Conservation (phyloP, 192 early-diverging fungal species). For the Radiomyces spectabilis region DNA sequence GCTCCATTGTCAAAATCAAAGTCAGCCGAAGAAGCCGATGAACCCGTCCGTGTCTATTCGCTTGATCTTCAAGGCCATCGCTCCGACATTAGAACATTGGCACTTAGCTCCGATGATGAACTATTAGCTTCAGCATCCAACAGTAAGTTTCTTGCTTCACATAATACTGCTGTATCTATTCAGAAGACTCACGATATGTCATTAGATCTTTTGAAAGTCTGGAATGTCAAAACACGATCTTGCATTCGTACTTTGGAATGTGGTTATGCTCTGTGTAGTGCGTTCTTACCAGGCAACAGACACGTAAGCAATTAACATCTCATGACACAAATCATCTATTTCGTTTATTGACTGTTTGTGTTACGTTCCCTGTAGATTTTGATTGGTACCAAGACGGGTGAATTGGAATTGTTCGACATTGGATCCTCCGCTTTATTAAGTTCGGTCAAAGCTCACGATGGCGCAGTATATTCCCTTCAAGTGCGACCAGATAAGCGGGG, state of each 20-base stretch:
- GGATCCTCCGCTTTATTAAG: constrained; percentile 77
- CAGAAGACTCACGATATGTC: not conserved
- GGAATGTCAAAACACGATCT: constrained; percentile 75
- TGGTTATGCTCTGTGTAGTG: constrained; percentile 86
- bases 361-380: constrained; percentile 65
- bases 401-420: constrained; percentile 87
- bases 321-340: too few species aligned
- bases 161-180: not conserved
- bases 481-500: constrained; percentile 83
- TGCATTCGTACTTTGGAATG: constrained; percentile 89
- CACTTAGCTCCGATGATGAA: constrained; percentile 86
- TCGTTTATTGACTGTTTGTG: not conserved
- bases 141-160: constrained; percentile 28
- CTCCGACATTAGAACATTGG: constrained; percentile 80
- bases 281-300: constrained; percentile 88
- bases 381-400: constrained; percentile 90
- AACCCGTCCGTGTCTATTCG: constrained; percentile 56
- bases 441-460: constrained; percentile 86
- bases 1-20: constrained; percentile 48
- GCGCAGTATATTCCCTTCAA: constrained; percentile 81
- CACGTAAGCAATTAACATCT: constrained; percentile 36
- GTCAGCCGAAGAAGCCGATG: constrained; percentile 59
- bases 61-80: constrained; percentile 88
- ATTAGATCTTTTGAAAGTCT: constrained; percentile 73
- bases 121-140: constrained; percentile 83